Evolutionary conservation across 2,329 filamentous ascomycete species (phyloP).

Genomic region (Aspergillus puulaauensis): DNA sequence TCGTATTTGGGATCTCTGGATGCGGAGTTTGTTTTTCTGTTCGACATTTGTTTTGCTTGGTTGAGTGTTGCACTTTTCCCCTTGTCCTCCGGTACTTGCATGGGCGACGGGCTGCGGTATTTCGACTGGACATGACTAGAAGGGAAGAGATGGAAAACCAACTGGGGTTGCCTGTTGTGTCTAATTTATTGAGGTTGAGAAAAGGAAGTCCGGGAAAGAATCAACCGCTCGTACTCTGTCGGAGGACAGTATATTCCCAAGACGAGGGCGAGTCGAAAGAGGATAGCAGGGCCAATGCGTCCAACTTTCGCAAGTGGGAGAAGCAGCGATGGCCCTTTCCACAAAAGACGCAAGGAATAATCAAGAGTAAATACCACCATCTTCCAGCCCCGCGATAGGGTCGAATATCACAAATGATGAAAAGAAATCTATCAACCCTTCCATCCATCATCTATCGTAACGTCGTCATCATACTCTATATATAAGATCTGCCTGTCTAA

Average conservation of each 20-base stretch:
- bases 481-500: not conserved
- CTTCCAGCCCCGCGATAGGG: not conserved
- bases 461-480: not conserved
- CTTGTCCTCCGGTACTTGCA: not conserved
- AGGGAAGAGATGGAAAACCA: not conserved
- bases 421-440: not conserved
- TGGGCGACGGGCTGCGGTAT: not conserved
- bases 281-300: not conserved
- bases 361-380: not conserved
- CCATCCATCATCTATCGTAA: not conserved
- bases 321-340: not conserved
- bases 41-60: conserved; percentile 1
- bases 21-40: conserved; percentile 6
- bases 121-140: not conserved
- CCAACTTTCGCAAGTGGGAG: not conserved
- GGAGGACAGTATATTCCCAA: not conserved
- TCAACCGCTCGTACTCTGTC: not conserved
- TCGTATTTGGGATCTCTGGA: conserved; percentile 16
- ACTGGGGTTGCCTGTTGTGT: not conserved
- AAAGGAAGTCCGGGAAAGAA: not conserved
- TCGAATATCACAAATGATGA: not conserved
- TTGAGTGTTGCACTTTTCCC: not conserved
- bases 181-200: not conserved
- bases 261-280: not conserved
- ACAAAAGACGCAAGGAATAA: not conserved